phyloP scores from a whole-genome alignment of 1,139 yeast species.

The Candida sanyaensis region DNA sequence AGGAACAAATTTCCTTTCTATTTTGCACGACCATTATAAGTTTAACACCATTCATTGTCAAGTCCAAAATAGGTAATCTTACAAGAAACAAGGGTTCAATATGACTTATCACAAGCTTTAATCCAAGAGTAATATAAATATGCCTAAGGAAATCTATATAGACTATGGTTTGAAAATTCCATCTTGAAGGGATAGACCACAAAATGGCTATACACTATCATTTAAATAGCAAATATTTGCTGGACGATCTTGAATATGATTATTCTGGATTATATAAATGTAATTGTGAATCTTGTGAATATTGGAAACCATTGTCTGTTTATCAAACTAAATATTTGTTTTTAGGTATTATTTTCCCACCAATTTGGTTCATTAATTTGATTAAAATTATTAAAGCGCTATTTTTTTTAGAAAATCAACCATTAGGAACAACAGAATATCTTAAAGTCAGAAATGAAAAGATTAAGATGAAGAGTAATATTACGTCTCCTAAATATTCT shows the following conservation, averaged over 20 bases:
- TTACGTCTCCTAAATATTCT: background rate
- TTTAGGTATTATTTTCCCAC: constrained; percentile 24
- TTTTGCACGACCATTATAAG: background rate
- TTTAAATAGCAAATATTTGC: background rate
- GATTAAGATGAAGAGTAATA: background rate
- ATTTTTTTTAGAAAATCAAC: constrained; percentile 8
- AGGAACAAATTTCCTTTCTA: background rate
- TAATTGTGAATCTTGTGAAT: constrained; percentile 19
- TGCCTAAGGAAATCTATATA: no score
- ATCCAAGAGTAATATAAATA: background rate
- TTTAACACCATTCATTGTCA: background rate
- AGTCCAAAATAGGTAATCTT: background rate
- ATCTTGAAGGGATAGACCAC: no score
- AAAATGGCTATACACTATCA: background rate
- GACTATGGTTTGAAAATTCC: no score
- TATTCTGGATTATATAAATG: background rate
- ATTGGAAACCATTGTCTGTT: constrained; percentile 3
- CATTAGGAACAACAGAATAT: constrained; percentile 15
- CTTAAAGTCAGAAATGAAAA: constrained; percentile 10
- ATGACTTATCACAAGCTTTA: background rate
- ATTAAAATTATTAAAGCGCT: constrained; percentile 12
- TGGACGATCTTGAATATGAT: background rate
- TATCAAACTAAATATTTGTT: constrained; percentile 11
- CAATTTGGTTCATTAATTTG: constrained; percentile 21
- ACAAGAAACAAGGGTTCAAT: background rate